Percentiles rank a stretch among this genome's conserved stretches.
phyloP scores from a whole-genome alignment of 805 yeast genomes.

The Hyphopichia homilentoma region DNA sequence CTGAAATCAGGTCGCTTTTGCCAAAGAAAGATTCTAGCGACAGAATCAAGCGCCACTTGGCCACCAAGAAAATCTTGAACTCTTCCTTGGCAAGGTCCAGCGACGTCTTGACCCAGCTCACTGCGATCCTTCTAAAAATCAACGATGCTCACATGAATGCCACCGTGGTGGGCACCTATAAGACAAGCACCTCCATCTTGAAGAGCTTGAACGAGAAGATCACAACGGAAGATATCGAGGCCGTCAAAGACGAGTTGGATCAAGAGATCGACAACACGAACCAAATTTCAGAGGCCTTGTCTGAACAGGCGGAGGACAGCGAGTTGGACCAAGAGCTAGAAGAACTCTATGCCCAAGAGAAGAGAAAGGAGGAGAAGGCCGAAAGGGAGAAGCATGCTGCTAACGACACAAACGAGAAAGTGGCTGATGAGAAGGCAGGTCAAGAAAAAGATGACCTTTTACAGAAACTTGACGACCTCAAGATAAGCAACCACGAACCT shows the following conservation, averaged over 20 bases:
- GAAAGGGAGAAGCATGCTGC: slow-evolving; percentile 2
- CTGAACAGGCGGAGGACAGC: slow-evolving; percentile 13
- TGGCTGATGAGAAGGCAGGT: slow-evolving; percentile 1
- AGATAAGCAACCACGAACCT: slow-evolving; percentile 7
- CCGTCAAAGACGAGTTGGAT: slow-evolving; percentile 24
- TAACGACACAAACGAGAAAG: slow-evolving; percentile 2
- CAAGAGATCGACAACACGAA: slow-evolving; percentile 29
- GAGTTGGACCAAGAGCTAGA: slow-evolving; percentile 30
- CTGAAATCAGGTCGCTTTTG: slow-evolving; percentile 12
- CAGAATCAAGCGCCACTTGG: slow-evolving; percentile 15
- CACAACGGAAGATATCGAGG: slow-evolving; percentile 22
- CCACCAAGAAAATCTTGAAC: slow-evolving; percentile 10
- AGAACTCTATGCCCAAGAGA: slow-evolving; percentile 9
- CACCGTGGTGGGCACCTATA: slow-evolving; percentile 20
- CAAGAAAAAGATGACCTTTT: slow-evolving; percentile 8
- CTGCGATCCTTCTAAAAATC: slow-evolving; percentile 24
- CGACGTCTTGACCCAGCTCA: slow-evolving; percentile 17
- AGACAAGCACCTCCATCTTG: slow-evolving; percentile 22
- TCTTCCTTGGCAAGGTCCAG: slow-evolving; percentile 16
- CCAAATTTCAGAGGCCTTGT: slow-evolving; percentile 14
- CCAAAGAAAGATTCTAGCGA: slow-evolving; percentile 10
- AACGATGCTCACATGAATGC: slow-evolving; percentile 32
- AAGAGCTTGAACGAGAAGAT: slow-evolving; percentile 23
- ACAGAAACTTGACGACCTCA: slow-evolving; percentile 9
- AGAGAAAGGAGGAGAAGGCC: slow-evolving; percentile 1